Conservation (phyloP, 441 rosid species). For the Mallotus repandus region DNA sequence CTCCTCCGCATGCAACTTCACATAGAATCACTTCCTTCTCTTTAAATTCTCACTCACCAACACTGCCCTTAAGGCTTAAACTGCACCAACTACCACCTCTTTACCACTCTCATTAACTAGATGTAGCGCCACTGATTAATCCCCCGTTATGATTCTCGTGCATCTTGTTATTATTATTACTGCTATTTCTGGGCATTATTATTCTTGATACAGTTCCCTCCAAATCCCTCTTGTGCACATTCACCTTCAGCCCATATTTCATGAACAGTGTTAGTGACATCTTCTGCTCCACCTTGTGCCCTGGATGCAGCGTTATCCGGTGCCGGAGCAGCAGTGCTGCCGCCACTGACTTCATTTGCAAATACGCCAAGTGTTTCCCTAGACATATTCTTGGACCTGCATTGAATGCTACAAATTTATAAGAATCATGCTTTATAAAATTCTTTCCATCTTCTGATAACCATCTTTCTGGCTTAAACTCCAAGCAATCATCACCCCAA, state of each 20-base stretch:
- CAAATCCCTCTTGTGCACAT: constrained; percentile 62
- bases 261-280: constrained; percentile 92
- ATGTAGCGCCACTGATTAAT: not conserved
- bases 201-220: constrained; percentile 35
- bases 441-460: constrained; percentile 54
- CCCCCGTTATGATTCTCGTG: constrained; percentile 5
- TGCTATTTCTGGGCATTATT: constrained; percentile 16
- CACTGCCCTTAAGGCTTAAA: constrained; percentile 17
- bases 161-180: constrained; percentile 7
- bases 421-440: constrained; percentile 64
- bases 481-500: constrained; percentile 92
- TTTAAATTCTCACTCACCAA: constrained; percentile 10
- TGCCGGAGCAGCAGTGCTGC: constrained; percentile 78
- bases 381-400: constrained; percentile 91
- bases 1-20: constrained; percentile 2
- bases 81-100: constrained; percentile 29
- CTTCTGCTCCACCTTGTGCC: constrained; percentile 91
- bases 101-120: constrained; percentile 18
- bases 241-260: constrained; percentile 78
- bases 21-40: too few relatives aligned
- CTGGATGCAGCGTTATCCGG: constrained; percentile 56
- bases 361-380: constrained; percentile 83
- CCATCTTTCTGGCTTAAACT: constrained; percentile 90
- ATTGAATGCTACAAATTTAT: constrained; percentile 84
- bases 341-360: constrained; percentile 92